Percentiles rank a stretch among this genome's conserved stretches.
phyloP scores from a whole-genome alignment of 2,329 filamentous ascomycete genomes.

The Pestalotiopsis sp. region DNA sequence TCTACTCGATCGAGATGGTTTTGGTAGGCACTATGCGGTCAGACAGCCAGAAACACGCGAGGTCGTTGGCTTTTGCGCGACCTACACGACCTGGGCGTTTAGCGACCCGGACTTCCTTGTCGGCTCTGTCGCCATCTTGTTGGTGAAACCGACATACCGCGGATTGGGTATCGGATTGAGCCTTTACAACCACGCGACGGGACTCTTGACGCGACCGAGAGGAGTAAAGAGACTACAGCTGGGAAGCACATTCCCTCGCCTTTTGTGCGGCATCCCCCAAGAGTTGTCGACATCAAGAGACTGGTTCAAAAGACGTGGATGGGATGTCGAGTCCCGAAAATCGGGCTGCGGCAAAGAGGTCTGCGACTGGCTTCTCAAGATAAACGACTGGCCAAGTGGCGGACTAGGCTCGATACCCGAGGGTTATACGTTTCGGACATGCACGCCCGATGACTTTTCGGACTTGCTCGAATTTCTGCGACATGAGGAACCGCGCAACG shows the following conservation, averaged over 20 bases:
- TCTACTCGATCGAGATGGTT: slow-evolving; percentile 56
- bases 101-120: slow-evolving; percentile 54
- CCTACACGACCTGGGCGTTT: slow-evolving; percentile 60
- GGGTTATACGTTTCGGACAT: slow-evolving; percentile 46
- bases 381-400: slow-evolving; percentile 49
- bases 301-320: slow-evolving; percentile 59
- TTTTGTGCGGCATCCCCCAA: slow-evolving; percentile 56
- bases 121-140: slow-evolving; percentile 56
- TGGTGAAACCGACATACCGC: slow-evolving; percentile 52
- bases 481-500: slow-evolving; percentile 46
- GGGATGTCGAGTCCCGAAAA: slow-evolving; percentile 47
- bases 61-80: slow-evolving; percentile 61
- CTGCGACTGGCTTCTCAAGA: slow-evolving; percentile 56
- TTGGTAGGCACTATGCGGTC: slow-evolving; percentile 59
- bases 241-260: slow-evolving; percentile 60
- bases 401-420: slow-evolving; percentile 37
- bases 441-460: slow-evolving; percentile 47
- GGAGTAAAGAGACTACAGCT: slow-evolving; percentile 58
- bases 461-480: slow-evolving; percentile 53
- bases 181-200: slow-evolving; percentile 54
- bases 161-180: slow-evolving; percentile 54
- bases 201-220: slow-evolving; percentile 49
- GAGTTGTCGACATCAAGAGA: slow-evolving; percentile 40
- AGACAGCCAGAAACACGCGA: slow-evolving; percentile 45
- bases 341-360: slow-evolving; percentile 52